Evolutionary conservation across 2,329 filamentous ascomycete species (phyloP).

Genomic region (Monosporascus sp.): DNA sequence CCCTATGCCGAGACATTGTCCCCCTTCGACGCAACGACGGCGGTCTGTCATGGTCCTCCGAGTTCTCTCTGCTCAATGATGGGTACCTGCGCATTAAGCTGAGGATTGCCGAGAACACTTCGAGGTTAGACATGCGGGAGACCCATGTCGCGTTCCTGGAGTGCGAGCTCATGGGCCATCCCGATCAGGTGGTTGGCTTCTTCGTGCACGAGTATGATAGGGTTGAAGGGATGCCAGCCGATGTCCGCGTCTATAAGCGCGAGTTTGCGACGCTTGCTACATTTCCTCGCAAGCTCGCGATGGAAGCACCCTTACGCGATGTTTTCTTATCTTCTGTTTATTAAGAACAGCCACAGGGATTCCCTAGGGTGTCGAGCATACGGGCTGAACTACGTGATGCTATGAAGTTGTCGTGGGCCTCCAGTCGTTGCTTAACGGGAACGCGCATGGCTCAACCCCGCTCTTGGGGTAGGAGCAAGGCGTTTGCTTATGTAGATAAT

Average conservation of each 20-base stretch:
- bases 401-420: no score
- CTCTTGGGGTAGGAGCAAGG: no score
- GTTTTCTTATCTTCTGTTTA: constrained; percentile 1
- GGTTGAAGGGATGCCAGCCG: neutral
- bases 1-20: neutral
- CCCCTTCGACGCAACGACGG: constrained; percentile 1
- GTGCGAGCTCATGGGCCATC: neutral
- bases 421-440: no score
- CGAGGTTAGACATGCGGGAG: constrained; percentile 1
- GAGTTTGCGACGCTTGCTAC: neutral
- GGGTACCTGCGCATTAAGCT: neutral
- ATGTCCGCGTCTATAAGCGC: neutral
- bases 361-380: no score
- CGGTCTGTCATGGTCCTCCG: neutral
- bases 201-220: neutral
- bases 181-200: neutral
- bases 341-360: neutral
- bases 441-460: no score
- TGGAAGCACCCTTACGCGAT: neutral
- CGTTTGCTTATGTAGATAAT: no score
- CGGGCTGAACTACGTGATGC: no score
- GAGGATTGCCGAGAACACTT: neutral
- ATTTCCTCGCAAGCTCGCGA: neutral
- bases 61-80: neutral
- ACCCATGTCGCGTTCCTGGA: neutral